Evolutionary conservation across 2,329 filamentous ascomycete species (phyloP), one percentile per base, ranked within the genome.

Genomic region (Aspergillus sp.): DNA sequence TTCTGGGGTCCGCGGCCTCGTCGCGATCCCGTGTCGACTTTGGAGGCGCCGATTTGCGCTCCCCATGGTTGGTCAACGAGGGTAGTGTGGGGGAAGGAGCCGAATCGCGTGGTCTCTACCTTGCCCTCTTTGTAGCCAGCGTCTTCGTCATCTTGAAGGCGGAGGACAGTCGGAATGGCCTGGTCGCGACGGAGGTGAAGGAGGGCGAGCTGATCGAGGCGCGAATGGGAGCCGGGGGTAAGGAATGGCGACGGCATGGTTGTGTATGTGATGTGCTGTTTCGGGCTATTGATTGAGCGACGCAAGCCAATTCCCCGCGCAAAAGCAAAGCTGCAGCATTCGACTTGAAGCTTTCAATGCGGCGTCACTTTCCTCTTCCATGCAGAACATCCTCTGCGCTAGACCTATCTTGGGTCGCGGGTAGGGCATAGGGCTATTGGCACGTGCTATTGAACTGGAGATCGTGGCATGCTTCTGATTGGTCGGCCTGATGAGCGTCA

Each of bases 61-160:
- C 95, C 95, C 94, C 94, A 98, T 45, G 91, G 90, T 57, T 92
- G 82, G 5, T 87, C 83, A 58, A 97, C 84, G 49, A 94, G 78
- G 0, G 91, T 93, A 10, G 85, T 89, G 73, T 94, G 91, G 0
- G 91, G 91, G 62, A 92, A 94, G 0, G 93, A 97, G 52, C 95
- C 95, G 71, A 97, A 99, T 48, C 93, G 88, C 1, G 94, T 99
- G 78, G 97, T 98, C 57, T 93, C 87, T 2, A 92, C 89, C 50
- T 88, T 88, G 38, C 90, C 90, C 72, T 92, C 89, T 30, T 85
- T 85, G 69, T 92, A 92, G 61, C 90, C 90, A 70, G 88, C 85
- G 64, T 89, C 83, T 45, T 85, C 83, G 55, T 86, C 87, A 39
- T 85, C 82, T 21, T 83, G 82, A 30, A 85, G 80, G 64, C 85